Percentiles rank a stretch among this genome's conserved stretches.
Conservation (phyloP, 225 moss, liverwort and hornwort genomes). For the Marchantia polymorpha region DNA sequence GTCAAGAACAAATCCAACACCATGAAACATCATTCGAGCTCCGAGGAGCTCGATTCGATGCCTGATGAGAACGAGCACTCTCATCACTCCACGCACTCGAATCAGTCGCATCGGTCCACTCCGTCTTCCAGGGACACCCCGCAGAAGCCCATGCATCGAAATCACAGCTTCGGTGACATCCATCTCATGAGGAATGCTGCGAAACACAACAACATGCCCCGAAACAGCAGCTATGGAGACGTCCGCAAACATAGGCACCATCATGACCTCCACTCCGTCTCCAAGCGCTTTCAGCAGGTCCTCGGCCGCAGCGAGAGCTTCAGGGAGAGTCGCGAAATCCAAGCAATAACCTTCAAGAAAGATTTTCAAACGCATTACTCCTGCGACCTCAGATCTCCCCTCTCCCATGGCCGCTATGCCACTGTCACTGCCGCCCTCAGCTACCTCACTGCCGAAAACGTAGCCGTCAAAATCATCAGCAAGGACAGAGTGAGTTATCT, state of each 20-base stretch:
- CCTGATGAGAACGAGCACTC: background rate
- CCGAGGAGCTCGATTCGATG: background rate
- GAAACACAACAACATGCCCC: background rate
- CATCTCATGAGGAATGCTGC: constrained; percentile 8
- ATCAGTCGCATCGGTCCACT: background rate
- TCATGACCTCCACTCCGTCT: constrained; percentile 32
- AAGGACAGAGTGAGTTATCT: constrained; percentile 39
- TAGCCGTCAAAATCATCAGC: constrained; percentile 49
- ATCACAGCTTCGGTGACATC: constrained; percentile 21
- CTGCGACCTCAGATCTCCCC: constrained; percentile 31
- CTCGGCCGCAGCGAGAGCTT: constrained; percentile 37
- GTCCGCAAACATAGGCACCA: constrained; percentile 29
- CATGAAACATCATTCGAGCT: background rate
- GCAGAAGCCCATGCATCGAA: constrained; percentile 1
- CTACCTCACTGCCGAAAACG: constrained; percentile 32
- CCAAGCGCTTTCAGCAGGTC: constrained; percentile 34
- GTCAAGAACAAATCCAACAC: background rate
- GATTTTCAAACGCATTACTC: constrained; percentile 39
- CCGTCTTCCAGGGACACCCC: background rate
- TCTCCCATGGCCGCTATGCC: constrained; percentile 50
- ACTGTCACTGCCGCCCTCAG: constrained; percentile 38
- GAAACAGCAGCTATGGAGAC: constrained; percentile 40
- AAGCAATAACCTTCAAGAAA: constrained; percentile 31
- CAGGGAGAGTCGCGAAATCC: constrained; percentile 8
- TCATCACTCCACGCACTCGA: background rate